Conservation (phyloP, 495 filamentous ascomycete genomes). For the Tuber microsphaerosporum region DNA sequence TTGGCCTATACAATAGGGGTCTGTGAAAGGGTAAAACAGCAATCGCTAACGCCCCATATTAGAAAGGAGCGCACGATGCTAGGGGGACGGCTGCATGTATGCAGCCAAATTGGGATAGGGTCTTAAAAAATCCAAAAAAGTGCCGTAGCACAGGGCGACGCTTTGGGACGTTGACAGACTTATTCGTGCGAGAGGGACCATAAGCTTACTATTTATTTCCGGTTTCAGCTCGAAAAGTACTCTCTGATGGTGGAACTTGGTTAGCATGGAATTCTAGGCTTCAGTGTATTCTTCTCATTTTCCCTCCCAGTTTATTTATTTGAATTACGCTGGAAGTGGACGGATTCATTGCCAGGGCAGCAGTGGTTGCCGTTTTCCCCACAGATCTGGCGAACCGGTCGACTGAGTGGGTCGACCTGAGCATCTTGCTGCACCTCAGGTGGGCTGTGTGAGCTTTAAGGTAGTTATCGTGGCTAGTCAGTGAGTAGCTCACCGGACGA, state of each 20-base stretch:
- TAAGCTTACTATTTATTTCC: constrained; percentile 5
- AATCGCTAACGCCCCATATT: neutral
- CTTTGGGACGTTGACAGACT: neutral
- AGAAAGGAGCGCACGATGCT: neutral
- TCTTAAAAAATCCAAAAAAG: neutral
- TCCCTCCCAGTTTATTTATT: neutral
- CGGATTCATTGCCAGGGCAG: neutral
- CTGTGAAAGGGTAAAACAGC: neutral
- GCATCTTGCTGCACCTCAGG: neutral
- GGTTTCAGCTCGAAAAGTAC: neutral
- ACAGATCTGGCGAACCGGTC: neutral
- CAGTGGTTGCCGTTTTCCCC: neutral
- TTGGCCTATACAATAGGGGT: neutral
- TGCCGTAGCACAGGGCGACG: neutral
- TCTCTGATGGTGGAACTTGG: neutral
- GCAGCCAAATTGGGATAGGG: neutral
- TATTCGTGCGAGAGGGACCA: neutral
- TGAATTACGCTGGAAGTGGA: neutral
- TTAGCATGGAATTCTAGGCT: neutral
- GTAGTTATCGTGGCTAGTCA: neutral
- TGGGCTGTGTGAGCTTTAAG: neutral
- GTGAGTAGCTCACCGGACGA: neutral
- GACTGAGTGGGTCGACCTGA: neutral
- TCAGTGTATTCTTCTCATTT: neutral
- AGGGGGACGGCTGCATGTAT: neutral